These are phyloP conservation scores for Amaranthus palmeri DNA, from an alignment of 148 eudicot species.

Conservation along the genomic window DNA sequence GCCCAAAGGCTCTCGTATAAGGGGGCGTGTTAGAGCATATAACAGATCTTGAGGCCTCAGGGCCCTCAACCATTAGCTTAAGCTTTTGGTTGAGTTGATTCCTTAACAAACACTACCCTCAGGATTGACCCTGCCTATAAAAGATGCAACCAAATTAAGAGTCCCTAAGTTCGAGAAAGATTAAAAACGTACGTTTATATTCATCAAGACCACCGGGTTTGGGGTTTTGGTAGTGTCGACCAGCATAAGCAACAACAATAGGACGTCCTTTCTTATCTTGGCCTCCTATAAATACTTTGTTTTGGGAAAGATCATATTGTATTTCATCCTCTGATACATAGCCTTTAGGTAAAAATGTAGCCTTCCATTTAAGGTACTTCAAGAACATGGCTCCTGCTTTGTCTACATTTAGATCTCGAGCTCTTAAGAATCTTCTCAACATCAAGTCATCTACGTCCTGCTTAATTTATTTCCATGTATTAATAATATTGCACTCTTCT, in stretches of 20 bases:
- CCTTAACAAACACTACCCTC: too few species aligned
- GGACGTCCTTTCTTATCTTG: conserved; percentile 59
- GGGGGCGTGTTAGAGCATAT: too few species aligned
- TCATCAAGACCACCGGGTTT: conserved; percentile 59
- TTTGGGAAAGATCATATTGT: conserved; percentile 51
- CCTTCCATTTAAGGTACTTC: conserved; percentile 64
- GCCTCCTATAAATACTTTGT: conserved; percentile 65
- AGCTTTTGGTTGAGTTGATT: too few species aligned
- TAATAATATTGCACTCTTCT: too few species aligned
- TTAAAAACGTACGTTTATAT: conserved; percentile 52
- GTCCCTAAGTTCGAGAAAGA: not conserved
- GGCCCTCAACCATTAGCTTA: too few species aligned
- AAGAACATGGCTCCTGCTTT: conserved; percentile 56
- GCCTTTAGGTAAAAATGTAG: conserved; percentile 54
- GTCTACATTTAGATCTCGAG: conserved; percentile 66
- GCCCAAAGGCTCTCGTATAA: too few species aligned
- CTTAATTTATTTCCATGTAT: not conserved
- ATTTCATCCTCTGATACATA: conserved; percentile 52
- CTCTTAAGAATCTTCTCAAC: conserved; percentile 75
- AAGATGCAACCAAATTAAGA: too few species aligned
- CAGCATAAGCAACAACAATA: conserved; percentile 35
- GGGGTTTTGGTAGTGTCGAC: conserved; percentile 44
- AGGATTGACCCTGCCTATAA: too few species aligned
- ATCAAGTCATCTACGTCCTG: conserved; percentile 61
- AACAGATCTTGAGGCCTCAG: too few species aligned